Conservation (phyloP, 768 basidiomycete genomes). For the Termitomyces sp. region DNA sequence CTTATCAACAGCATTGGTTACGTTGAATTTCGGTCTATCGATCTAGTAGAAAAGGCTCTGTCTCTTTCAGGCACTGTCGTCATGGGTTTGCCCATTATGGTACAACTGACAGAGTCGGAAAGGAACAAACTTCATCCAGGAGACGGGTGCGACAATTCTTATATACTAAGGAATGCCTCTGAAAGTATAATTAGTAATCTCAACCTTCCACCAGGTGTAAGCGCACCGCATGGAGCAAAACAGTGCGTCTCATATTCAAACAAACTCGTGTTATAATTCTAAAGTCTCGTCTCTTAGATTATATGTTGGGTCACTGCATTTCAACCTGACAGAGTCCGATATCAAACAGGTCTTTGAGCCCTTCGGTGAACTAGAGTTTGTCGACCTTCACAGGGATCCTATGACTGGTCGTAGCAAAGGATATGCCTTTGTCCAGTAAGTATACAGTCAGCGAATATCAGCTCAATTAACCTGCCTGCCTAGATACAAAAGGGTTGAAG, state of each 20-base stretch:
- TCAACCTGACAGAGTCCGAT: constrained; percentile 95
- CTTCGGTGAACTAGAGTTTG: constrained; percentile 96
- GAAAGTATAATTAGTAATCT: constrained; percentile 47
- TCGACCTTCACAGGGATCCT: constrained; percentile 95
- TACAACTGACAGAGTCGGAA: constrained; percentile 96
- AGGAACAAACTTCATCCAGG: constrained; percentile 86
- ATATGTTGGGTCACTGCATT: constrained; percentile 95
- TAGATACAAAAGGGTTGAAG: constrained; percentile 86
- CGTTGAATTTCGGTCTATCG: constrained; percentile 91
- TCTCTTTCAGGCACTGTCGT: constrained; percentile 90
- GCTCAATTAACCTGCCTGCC: not conserved
- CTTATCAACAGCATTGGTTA: constrained; percentile 77
- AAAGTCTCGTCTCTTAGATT: constrained; percentile 47
- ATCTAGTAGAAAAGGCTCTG: constrained; percentile 88
- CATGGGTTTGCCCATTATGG: constrained; percentile 96
- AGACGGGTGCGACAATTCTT: constrained; percentile 58
- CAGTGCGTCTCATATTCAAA: constrained; percentile 46
- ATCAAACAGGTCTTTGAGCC: constrained; percentile 99
- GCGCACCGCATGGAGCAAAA: constrained; percentile 75
- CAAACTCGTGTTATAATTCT: not conserved
- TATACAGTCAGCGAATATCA: constrained; percentile 3
- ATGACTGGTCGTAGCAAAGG: constrained; percentile 96
- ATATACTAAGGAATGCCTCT: constrained; percentile 1
- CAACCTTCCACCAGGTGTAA: constrained; percentile 81
- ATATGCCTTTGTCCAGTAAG: constrained; percentile 95